A percentile compares a stretch with the other conserved stretches of the same genome.
Evolutionary conservation across 1,284 basidiomycete genomes (phyloP).

Genomic region (Moniliophthora roreri): DNA sequence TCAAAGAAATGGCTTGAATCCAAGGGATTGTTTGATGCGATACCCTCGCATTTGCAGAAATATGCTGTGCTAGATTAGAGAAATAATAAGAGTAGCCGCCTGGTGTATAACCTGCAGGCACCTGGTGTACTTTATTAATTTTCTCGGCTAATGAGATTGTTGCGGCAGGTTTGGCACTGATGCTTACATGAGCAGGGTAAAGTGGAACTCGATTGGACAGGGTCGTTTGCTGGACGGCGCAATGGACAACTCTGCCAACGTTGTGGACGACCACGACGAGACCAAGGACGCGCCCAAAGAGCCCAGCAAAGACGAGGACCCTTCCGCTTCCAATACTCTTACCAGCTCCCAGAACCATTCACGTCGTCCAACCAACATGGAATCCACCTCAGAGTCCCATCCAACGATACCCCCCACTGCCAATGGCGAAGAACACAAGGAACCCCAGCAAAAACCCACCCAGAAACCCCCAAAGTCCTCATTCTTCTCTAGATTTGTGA

Average conservation of each 20-base stretch:
- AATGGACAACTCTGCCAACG: slow-evolving; percentile 4
- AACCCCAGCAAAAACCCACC: neutral
- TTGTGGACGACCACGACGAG: slow-evolving; percentile 1
- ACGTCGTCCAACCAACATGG: slow-evolving; percentile 7
- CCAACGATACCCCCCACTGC: neutral
- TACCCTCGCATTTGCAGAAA: slow-evolving; percentile 85
- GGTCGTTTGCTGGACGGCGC: neutral
- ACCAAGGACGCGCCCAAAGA: neutral
- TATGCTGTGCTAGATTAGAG: slow-evolving; percentile 79
- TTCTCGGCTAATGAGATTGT: too few species aligned
- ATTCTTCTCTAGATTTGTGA: slow-evolving; percentile 45
- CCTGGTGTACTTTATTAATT: too few species aligned
- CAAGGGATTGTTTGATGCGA: slow-evolving; percentile 79
- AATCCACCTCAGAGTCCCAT: slow-evolving; percentile 3
- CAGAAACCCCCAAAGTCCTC: slow-evolving; percentile 32
- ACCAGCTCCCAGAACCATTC: neutral
- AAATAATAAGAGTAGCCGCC: neutral
- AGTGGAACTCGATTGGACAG: neutral
- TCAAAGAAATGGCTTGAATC: slow-evolving; percentile 92
- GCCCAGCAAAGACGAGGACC: neutral
- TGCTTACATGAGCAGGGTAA: neutral
- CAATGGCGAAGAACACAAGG: slow-evolving; percentile 5
- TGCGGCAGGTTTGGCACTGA: too few species aligned
- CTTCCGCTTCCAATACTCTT: slow-evolving; percentile 9
- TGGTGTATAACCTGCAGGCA: neutral